Conservation (phyloP, 2,329 filamentous ascomycete species). For the Penicillium sp. region DNA sequence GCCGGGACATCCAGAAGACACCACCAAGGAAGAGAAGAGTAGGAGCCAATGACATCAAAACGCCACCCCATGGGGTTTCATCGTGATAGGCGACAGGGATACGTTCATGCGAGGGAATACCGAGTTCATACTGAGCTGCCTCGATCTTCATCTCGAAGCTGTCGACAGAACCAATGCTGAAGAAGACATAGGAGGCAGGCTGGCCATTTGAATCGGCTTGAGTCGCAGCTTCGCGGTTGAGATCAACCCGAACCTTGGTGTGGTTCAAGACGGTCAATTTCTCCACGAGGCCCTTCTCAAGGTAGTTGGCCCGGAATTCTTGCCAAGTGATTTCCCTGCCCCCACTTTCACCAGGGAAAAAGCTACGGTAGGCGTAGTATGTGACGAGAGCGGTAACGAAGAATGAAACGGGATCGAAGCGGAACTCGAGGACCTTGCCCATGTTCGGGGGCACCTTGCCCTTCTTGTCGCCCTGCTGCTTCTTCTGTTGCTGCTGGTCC, state of each 20-base stretch:
- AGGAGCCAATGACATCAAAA: conserved; percentile 78
- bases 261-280: conserved; percentile 81
- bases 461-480: conserved; percentile 29
- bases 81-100: conserved; percentile 88
- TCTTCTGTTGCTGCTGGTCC: conserved; percentile 20
- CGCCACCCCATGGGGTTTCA: conserved; percentile 71
- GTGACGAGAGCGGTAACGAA: conserved; percentile 60
- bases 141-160: conserved; percentile 88
- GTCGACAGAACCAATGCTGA: conserved; percentile 92
- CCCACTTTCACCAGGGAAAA: conserved; percentile 64
- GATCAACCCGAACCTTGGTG: conserved; percentile 73
- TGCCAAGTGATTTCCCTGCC: conserved; percentile 92
- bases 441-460: conserved; percentile 31
- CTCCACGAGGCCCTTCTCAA: conserved; percentile 94
- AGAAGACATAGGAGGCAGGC: conserved; percentile 79
- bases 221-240: conserved; percentile 72
- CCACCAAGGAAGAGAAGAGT: conserved; percentile 82
- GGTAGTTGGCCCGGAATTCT: conserved; percentile 87
- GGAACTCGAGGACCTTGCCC: conserved; percentile 47
- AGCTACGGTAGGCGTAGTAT: conserved; percentile 62
- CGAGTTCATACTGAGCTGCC: conserved; percentile 80
- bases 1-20: conserved; percentile 74
- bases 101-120: conserved; percentile 80
- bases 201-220: conserved; percentile 69
- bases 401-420: conserved; percentile 56